Percentiles rank a stretch among this genome's conserved stretches.
Conservation (phyloP, 805 yeast species). For the Komagataella pastoris region DNA sequence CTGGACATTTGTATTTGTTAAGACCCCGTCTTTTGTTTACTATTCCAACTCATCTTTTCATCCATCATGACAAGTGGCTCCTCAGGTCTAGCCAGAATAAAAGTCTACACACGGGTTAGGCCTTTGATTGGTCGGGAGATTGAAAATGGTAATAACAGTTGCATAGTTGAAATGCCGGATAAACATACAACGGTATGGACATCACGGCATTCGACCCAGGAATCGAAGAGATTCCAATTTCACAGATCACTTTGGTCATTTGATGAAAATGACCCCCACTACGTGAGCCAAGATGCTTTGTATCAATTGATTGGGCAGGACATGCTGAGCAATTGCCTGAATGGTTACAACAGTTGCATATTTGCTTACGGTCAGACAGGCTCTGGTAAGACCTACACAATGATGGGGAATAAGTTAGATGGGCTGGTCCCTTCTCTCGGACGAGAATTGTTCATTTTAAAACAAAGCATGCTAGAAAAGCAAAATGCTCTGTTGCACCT, state of each 20-base stretch:
- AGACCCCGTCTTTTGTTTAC: not conserved
- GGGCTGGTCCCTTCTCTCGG: slow-evolving; percentile 62
- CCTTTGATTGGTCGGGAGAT: slow-evolving; percentile 24
- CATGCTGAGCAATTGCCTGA: slow-evolving; percentile 45
- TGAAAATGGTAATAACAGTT: slow-evolving; percentile 3
- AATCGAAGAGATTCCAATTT: slow-evolving; percentile 26
- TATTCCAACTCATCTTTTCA: not conserved
- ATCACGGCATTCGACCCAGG: not conserved
- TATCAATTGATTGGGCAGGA: slow-evolving; percentile 45
- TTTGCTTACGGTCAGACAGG: slow-evolving; percentile 71
- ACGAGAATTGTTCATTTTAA: slow-evolving; percentile 32
- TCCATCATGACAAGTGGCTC: not conserved
- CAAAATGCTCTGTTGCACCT: slow-evolving; percentile 22
- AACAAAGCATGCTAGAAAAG: slow-evolving; percentile 22
- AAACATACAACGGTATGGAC: slow-evolving; percentile 9
- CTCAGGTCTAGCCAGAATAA: slow-evolving; percentile 12
- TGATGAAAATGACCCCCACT: slow-evolving; percentile 17
- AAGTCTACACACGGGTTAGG: slow-evolving; percentile 39
- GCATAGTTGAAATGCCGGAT: slow-evolving; percentile 19
- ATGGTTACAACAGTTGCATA: slow-evolving; percentile 32
- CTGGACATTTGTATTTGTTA: not conserved
- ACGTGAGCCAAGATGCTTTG: slow-evolving; percentile 33
- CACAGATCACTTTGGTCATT: slow-evolving; percentile 41
- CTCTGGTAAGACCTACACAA: slow-evolving; percentile 70
- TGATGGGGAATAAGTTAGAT: slow-evolving; percentile 41